phyloP scores from a whole-genome alignment of 148 eudicot genomes.

The Simmondsia chinensis region DNA sequence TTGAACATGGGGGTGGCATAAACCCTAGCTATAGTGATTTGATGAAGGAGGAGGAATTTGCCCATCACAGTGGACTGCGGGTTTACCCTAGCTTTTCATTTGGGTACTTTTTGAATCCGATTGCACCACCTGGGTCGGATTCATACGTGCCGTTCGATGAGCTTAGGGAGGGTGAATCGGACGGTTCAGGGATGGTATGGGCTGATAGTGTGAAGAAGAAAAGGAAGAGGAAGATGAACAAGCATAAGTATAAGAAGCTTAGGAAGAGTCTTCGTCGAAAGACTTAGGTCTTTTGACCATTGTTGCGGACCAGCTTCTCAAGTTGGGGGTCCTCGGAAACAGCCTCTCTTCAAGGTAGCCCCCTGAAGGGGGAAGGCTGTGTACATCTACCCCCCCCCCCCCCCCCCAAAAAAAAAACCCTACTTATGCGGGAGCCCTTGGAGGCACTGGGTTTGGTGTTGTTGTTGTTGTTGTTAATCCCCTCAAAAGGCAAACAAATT shows the following conservation, averaged over 20 bases:
- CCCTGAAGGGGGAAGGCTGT: too few relatives aligned
- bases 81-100: conserved; percentile 39
- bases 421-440: too few relatives aligned
- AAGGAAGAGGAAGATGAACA: conserved; percentile 59
- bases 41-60: neutral
- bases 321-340: too few relatives aligned
- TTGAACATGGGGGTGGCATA: conserved; percentile 6
- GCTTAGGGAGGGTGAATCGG: conserved; percentile 12
- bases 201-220: conserved; percentile 70
- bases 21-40: conserved; percentile 22
- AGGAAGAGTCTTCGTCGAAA: conserved; percentile 41
- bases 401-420: too few relatives aligned
- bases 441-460: too few relatives aligned
- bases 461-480: too few relatives aligned
- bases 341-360: too few relatives aligned
- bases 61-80: conserved; percentile 9
- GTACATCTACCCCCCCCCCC: too few relatives aligned
- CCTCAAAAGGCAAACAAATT: too few relatives aligned
- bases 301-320: too few relatives aligned
- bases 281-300: too few relatives aligned
- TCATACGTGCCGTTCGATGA: neutral
- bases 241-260: conserved; percentile 47
- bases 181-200: conserved; percentile 26
- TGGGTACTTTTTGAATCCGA: conserved; percentile 30
- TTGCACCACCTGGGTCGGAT: conserved; percentile 14